Base-by-base conservation (phyloP, 2,329 filamentous ascomycete genomes). In the Fusarium pseudograminearum region DNA sequence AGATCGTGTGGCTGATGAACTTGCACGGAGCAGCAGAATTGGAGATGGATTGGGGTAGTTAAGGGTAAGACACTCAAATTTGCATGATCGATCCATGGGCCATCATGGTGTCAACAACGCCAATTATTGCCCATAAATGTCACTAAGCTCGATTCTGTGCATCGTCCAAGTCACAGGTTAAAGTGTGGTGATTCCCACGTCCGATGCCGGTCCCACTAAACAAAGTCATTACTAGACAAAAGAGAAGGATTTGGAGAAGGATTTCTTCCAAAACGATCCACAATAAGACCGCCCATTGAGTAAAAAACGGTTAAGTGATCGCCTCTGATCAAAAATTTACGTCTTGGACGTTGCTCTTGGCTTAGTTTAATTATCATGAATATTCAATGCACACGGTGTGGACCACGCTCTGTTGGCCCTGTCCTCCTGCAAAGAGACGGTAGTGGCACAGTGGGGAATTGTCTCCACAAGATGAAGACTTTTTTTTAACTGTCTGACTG, bases 131-230 rank as follows among this genome's bases (percentile, higher is more conserved):
- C 65, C 41, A 47, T 61, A 40, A 34, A 48, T 36, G 56, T 52
- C 46, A 67, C 56, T 44, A 46, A 26, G 26, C 36, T 63, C 59
- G n/a, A 57, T 58, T 60, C 30, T 16, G 8, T 41, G 9, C 50
- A 40, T 70, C 33, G 24, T 47, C 28, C n/a, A 51, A 62, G 58
- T 65, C 45, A 59, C 46, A 42, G 47, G 50, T 52, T 51, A 12
- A 53, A 56, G 46, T 65, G 26, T 51, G 34, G 22, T 40, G 47
- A 65, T 61, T 61, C 36, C 18, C 42, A 57, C 50, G 57, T 69
- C 61, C 55, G 51, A 41, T 70, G 41, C 67, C 68, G 59, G 67
- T 46, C 52, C 68, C 68, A 67, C 68, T 64, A 55, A 69, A 70
- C 64, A 70, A 71, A 70, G 67, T 41, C 64, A 65, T 31, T 30